These are phyloP conservation scores for Rehmannia glutinosa DNA, from an alignment of 257 asterid genomes.

Conservation along the genomic window DNA sequence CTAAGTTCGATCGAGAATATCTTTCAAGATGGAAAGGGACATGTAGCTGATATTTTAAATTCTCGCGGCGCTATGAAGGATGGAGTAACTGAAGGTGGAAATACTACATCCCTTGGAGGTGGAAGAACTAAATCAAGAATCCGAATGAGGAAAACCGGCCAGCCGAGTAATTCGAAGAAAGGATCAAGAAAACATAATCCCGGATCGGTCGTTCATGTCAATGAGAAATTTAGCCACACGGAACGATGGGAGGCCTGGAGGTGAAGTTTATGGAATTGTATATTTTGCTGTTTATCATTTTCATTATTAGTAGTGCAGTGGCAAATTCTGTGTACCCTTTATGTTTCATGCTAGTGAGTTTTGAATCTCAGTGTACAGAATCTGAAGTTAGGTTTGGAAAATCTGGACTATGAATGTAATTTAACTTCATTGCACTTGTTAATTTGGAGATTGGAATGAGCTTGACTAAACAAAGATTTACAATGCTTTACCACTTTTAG, in stretches of 20 bases:
- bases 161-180: slow-evolving; percentile 27
- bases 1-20: slow-evolving; percentile 25
- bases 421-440: no score
- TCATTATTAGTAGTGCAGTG: no score
- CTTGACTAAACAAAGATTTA: no score
- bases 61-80: neutral
- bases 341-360: no score
- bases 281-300: no score
- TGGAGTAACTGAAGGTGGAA: no score
- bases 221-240: no score
- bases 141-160: slow-evolving; percentile 35
- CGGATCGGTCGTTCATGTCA: slow-evolving; percentile 13
- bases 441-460: no score
- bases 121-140: slow-evolving; percentile 32
- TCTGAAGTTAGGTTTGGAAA: no score
- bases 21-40: slow-evolving; percentile 25
- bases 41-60: slow-evolving; percentile 10
- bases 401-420: no score
- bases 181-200: slow-evolving; percentile 28
- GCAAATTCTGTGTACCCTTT: neutral
- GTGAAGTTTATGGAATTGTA: slow-evolving; percentile 21
- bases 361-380: no score
- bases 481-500: no score
- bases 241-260: slow-evolving; percentile 62
- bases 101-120: slow-evolving; percentile 4